Base-by-base conservation (phyloP, 257 asterid species). In the Penstemon newberryi region DNA sequence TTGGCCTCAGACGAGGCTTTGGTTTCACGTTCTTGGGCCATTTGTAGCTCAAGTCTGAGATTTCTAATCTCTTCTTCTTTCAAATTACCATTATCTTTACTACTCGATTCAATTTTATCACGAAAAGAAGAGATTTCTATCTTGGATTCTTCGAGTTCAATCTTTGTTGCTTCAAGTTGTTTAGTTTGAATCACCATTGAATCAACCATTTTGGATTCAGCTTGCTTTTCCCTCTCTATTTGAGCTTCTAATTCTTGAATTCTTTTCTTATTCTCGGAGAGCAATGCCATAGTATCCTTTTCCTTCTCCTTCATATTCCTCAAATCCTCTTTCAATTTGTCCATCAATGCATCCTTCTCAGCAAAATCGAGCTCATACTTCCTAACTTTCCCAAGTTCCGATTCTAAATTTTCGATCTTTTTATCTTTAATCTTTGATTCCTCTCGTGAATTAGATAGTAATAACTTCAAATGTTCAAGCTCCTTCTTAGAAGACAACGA, bases 161-260 rank as follows among this genome's bases (percentile, higher is more conserved):
- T 69, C 81, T 77, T 77, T 1, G 76, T 73, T 25, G 66, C 71
- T 74, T 84, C 95, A 6, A 87, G 82, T 70, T 80, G 80, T 18
- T 72, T 78, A 2, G 70, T 76, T 65, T 74, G 79, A 3, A 60
- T 50, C 7, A 73, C 81, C 57, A 87, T 70, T 0, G 80, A 77
- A 62, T 79, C 83, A 0, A 79, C 79, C 81, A 82, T 73, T 69
- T 64, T 76, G 0, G 77, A 76, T 66, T 83, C 90, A 0, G 79
- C 63, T 3, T 60, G 33, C 71, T 73, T 77, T 19, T 75, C 72
- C 41, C 58, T 59, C 42, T 68, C 82, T 9, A 82, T 70, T 49
- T 93, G 86, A n/a, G 8, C 80, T 49, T 88, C 93, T 3, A 92
- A 56, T 8, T 89, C 91, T 43, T 70, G 73, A 5, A 86, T 75